Evolutionary conservation across 1,284 basidiomycete species (phyloP).

Genomic region (Cutaneotrichosporon dermatis): DNA sequence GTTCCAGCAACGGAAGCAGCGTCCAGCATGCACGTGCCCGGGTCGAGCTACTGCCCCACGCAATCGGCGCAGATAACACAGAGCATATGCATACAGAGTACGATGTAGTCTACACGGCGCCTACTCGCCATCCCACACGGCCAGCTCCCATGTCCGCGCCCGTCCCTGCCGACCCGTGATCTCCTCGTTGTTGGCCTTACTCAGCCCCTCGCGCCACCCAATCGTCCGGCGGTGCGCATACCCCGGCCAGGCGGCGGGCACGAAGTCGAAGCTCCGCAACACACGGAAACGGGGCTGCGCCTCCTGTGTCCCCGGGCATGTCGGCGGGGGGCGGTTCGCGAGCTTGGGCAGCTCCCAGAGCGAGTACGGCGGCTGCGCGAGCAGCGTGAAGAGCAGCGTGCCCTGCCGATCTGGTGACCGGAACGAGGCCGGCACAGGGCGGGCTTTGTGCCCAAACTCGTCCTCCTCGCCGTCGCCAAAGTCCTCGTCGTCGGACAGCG

Average conservation of each 20-base stretch:
- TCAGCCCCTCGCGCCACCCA: constrained; percentile 55
- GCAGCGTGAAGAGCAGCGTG: constrained; percentile 72
- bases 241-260: constrained; percentile 66
- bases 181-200: constrained; percentile 46
- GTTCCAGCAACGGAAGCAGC: too few species aligned
- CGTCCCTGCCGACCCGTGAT: constrained; percentile 40
- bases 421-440: constrained; percentile 23
- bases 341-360: constrained; percentile 76
- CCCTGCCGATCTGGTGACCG: constrained; percentile 48
- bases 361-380: constrained; percentile 83
- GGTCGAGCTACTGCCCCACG: too few species aligned
- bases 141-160: constrained; percentile 47
- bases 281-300: constrained; percentile 67
- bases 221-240: constrained; percentile 91
- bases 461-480: constrained; percentile 41
- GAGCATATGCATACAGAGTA: too few species aligned
- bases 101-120: too few species aligned
- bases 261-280: constrained; percentile 77
- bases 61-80: too few species aligned
- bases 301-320: constrained; percentile 10
- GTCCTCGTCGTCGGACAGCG: constrained; percentile 2
- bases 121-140: constrained; percentile 14
- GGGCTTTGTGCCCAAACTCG: constrained; percentile 46
- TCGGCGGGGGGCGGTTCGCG: constrained; percentile 57
- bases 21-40: too few species aligned